Evolutionary conservation across 140 eudicot species (phyloP).

Genomic region (Erigeron philadelphicus): DNA sequence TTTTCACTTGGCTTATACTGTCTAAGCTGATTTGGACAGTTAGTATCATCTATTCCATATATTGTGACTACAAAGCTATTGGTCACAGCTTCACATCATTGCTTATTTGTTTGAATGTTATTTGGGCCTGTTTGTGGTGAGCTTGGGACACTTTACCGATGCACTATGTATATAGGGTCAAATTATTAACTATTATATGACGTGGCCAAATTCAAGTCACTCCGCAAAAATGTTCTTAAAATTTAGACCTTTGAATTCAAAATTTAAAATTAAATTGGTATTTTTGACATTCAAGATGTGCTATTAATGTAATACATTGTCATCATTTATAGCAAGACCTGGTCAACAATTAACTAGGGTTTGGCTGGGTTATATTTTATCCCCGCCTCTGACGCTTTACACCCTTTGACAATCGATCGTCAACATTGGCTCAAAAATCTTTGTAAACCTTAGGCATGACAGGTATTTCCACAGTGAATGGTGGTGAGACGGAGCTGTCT

Average conservation of each 20-base stretch:
- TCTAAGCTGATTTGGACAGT: neutral
- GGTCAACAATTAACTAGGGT: neutral
- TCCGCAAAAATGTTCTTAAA: neutral
- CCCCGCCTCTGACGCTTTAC: neutral
- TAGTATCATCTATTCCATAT: neutral
- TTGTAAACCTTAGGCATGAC: conserved; percentile 28
- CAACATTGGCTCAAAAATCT: conserved; percentile 20
- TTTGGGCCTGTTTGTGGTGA: neutral
- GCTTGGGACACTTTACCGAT: neutral
- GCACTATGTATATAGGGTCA: neutral
- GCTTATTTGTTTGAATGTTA: conserved; percentile 15
- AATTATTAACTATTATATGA: neutral
- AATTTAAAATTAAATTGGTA: neutral
- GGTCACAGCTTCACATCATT: conserved; percentile 1
- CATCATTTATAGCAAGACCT: neutral
- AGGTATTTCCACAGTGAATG: conserved; percentile 30
- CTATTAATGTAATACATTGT: neutral
- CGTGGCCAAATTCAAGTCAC: neutral
- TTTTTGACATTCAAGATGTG: neutral
- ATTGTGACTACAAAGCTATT: conserved; percentile 5
- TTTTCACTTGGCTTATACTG: conserved; percentile 7
- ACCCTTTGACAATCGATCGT: conserved; percentile 19
- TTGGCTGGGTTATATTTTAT: neutral
- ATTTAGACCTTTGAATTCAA: neutral
- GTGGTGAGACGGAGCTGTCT: conserved; percentile 31